Evolutionary conservation across 2,329 filamentous ascomycete species (phyloP).

Genomic region (Orbilia quercus): DNA sequence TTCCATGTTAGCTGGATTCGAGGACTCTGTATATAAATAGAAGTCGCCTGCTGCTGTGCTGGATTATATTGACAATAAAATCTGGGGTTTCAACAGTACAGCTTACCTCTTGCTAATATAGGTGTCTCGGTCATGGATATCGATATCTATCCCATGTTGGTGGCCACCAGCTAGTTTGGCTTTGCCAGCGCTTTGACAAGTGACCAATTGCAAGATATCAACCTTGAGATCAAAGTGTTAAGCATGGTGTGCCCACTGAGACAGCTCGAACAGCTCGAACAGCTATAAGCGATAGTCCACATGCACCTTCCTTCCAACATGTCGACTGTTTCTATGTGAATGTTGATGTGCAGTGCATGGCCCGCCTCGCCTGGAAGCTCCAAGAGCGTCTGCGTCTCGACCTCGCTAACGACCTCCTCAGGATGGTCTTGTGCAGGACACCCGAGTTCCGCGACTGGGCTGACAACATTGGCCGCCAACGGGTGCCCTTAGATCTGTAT

Average conservation of each 20-base stretch:
- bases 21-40: no score
- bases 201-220: no score
- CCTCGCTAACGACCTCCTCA: neutral
- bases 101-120: no score
- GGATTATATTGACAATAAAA: no score
- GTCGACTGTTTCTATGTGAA: neutral
- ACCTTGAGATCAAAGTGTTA: no score
- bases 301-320: neutral
- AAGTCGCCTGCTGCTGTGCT: no score
- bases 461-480: neutral
- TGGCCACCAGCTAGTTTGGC: no score
- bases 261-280: neutral
- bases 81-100: no score
- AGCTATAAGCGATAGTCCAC: neutral
- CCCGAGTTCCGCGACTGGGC: neutral
- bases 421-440: neutral
- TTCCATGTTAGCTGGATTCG: no score
- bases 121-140: no score
- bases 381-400: neutral
- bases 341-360: neutral
- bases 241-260: neutral
- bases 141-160: no score
- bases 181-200: no score
- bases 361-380: neutral
- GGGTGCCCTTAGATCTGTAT: neutral